A percentile compares a stretch with the other conserved stretches of the same genome.
These are phyloP conservation scores for Trichoderma asperelloides DNA, from an alignment of 495 filamentous ascomycete species.

Conservation along the genomic window DNA sequence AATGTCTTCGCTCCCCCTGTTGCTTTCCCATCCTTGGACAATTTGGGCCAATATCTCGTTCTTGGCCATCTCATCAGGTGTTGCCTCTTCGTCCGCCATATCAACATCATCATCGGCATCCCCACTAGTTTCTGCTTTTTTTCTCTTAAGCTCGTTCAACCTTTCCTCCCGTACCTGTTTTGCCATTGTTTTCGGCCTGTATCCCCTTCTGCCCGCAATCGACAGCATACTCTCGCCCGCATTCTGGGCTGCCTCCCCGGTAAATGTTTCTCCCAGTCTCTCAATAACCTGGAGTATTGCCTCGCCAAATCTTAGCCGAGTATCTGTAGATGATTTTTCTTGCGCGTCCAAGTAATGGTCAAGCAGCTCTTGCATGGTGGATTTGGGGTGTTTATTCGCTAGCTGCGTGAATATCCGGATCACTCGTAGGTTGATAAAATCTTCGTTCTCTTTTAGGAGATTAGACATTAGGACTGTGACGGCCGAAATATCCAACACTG, in stretches of 20 bases:
- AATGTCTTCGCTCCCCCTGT: conserved; percentile 62
- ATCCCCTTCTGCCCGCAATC: conserved; percentile 54
- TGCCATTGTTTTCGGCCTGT: conserved; percentile 45
- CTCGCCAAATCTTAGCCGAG: conserved; percentile 64
- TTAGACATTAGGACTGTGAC: conserved; percentile 58
- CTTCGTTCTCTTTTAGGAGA: conserved; percentile 59
- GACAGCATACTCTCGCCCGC: conserved; percentile 56
- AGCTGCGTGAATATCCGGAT: conserved; percentile 62
- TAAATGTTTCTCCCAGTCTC: conserved; percentile 52
- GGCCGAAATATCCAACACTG: conserved; percentile 61
- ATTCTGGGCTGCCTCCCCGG: conserved; percentile 45
- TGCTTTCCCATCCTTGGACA: conserved; percentile 64
- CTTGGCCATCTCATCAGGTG: conserved; percentile 39
- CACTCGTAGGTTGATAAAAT: conserved; percentile 65
- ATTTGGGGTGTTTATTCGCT: conserved; percentile 53
- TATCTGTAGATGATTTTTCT: conserved; percentile 52
- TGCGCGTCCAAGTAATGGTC: conserved; percentile 59
- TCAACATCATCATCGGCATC: conserved; percentile 47
- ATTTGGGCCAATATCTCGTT: conserved; percentile 52
- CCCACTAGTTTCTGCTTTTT: conserved; percentile 29
- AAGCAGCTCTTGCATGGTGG: conserved; percentile 55
- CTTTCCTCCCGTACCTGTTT: conserved; percentile 41
- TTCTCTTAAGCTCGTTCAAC: conserved; percentile 34
- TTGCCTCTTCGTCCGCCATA: conserved; percentile 35
- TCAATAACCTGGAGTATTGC: conserved; percentile 61